These are phyloP conservation scores for Apiospora saccharicola DNA, from an alignment of 2,329 filamentous ascomycete species.

Conservation along the genomic window DNA sequence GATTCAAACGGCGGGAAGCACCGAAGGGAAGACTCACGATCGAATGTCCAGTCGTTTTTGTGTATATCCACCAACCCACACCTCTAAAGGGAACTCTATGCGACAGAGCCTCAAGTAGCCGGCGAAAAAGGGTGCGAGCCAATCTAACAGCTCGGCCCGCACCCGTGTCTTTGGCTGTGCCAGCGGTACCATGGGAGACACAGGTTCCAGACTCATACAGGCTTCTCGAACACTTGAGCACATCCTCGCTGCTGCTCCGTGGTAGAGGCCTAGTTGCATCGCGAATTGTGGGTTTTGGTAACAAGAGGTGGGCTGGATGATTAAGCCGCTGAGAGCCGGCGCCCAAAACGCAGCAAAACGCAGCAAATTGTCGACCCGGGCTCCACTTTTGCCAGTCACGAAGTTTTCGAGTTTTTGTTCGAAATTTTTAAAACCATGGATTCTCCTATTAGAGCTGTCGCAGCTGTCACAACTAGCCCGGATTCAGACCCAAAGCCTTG, in stretches of 20 bases:
- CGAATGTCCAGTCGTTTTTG: not conserved
- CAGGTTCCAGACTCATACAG: not conserved
- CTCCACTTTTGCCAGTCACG: not conserved
- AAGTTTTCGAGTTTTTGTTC: not conserved
- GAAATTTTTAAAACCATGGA: not conserved
- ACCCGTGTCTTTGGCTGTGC: conserved; percentile 4
- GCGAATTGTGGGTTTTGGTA: not conserved
- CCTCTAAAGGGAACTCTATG: conserved; percentile 1
- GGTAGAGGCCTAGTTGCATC: not conserved
- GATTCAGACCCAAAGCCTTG: not conserved
- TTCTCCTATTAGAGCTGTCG: not conserved
- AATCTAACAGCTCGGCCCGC: conserved; percentile 2
- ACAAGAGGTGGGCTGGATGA: not conserved
- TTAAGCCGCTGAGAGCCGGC: conserved; percentile 17
- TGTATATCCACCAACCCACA: not conserved
- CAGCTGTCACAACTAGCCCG: conserved; percentile 12
- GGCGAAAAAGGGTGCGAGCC: not conserved
- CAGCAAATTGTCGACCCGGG: not conserved
- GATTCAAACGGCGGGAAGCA: not conserved
- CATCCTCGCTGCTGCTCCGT: not conserved
- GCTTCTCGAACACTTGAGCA: not conserved
- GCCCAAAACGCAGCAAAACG: not conserved
- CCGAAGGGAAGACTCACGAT: not conserved
- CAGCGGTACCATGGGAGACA: not conserved
- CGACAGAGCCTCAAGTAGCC: conserved; percentile 15